A percentile compares a stretch with the other conserved stretches of the same genome.
These are phyloP conservation scores for Lactarius akahatsu DNA, from an alignment of 768 basidiomycete genomes.

Conservation along the genomic window DNA sequence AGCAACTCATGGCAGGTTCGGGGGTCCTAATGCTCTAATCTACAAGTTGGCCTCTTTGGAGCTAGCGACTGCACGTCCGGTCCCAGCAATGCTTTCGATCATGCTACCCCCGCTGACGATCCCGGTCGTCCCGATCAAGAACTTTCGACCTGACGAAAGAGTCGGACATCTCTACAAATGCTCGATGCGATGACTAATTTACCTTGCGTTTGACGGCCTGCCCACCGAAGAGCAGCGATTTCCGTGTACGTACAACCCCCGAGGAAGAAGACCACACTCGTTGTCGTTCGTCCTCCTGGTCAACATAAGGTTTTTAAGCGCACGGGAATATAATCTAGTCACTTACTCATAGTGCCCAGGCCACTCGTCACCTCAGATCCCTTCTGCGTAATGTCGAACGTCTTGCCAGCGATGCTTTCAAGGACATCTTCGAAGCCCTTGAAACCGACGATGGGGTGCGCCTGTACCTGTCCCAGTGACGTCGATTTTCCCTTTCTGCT, in stretches of 20 bases:
- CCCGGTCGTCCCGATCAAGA: conserved; percentile 89
- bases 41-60: conserved; percentile 48
- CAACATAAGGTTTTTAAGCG: background rate
- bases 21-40: conserved; percentile 23
- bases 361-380: conserved; percentile 34
- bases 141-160: conserved; percentile 64
- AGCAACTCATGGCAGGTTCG: background rate
- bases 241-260: conserved; percentile 98
- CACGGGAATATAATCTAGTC: conserved; percentile 10
- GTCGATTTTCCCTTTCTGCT: conserved; percentile 40
- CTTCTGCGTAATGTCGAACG: conserved; percentile 72
- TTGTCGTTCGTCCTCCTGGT: conserved; percentile 59
- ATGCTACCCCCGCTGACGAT: conserved; percentile 79
- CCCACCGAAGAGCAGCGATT: conserved; percentile 93
- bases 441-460: conserved; percentile 94
- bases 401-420: conserved; percentile 77
- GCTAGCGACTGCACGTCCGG: conserved; percentile 37
- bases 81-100: conserved; percentile 63
- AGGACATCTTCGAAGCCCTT: conserved; percentile 95
- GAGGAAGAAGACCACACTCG: conserved; percentile 92
- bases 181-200: conserved; percentile 27
- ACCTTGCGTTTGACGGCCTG: conserved; percentile 83
- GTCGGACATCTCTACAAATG: conserved; percentile 1
- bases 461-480: conserved; percentile 59
- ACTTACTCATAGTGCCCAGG: conserved; percentile 40